These are phyloP conservation scores for Geosmithia putterillii DNA, from an alignment of 2,329 filamentous ascomycete genomes.

Conservation along the genomic window DNA sequence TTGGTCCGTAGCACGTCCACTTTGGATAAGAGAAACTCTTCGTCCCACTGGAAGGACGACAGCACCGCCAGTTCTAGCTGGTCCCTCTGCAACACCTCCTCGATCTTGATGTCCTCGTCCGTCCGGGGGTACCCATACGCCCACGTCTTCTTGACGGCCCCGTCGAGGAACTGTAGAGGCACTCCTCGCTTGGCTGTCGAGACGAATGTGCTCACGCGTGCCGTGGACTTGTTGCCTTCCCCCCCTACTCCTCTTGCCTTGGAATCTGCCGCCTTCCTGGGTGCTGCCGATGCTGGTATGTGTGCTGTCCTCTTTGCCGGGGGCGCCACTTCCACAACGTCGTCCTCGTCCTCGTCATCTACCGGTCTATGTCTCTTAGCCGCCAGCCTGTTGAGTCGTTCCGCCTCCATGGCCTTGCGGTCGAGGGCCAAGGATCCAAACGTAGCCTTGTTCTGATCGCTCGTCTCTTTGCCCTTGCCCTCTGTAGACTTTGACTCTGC, in stretches of 20 bases:
- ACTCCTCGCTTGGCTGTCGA: background rate
- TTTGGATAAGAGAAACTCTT: constrained; percentile 66
- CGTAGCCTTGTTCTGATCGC: constrained; percentile 8
- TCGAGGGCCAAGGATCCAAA: constrained; percentile 45
- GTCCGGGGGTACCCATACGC: constrained; percentile 47
- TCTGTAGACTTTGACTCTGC: background rate
- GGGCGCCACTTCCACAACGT: constrained; percentile 13
- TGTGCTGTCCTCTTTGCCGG: constrained; percentile 10
- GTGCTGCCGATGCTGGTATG: background rate
- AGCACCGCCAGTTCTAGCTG: constrained; percentile 66
- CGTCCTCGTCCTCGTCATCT: constrained; percentile 8
- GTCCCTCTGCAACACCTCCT: constrained; percentile 68
- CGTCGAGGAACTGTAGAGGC: constrained; percentile 32
- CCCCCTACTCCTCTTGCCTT: background rate
- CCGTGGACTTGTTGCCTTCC: background rate
- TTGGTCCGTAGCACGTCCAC: constrained; percentile 48
- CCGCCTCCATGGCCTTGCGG: constrained; percentile 74
- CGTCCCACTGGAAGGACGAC: constrained; percentile 80
- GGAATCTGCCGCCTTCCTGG: background rate
- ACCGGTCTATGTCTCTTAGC: constrained; percentile 30
- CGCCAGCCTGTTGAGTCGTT: constrained; percentile 58
- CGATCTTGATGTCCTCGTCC: constrained; percentile 69
- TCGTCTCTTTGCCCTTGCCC: background rate
- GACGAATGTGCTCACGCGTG: background rate
- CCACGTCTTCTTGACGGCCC: constrained; percentile 74